Conservation (phyloP, 805 yeast genomes). For the Ogataea philodendri region DNA sequence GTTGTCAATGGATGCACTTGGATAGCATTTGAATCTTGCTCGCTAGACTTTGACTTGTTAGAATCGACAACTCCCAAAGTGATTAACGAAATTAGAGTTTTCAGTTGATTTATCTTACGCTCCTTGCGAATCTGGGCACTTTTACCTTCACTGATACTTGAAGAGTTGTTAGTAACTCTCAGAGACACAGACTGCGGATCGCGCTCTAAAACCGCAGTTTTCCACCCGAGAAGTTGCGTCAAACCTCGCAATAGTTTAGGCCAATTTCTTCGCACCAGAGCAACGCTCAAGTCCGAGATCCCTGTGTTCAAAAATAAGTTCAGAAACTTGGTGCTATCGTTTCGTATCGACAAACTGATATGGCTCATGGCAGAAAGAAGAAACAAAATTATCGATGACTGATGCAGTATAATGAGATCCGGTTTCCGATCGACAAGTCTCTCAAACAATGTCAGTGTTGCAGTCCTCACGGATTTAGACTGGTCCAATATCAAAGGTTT, state of each 20-base stretch:
- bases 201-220: conserved; percentile 34
- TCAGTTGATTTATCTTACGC: conserved; percentile 39
- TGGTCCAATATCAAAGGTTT: conserved; percentile 68
- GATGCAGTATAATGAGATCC: conserved; percentile 58
- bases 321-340: conserved; percentile 70
- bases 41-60: not conserved
- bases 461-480: conserved; percentile 61
- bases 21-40: conserved; percentile 7
- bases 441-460: conserved; percentile 46
- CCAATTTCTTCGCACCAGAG: conserved; percentile 63
- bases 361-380: conserved; percentile 93
- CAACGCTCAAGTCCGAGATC: conserved; percentile 36
- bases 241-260: conserved; percentile 64
- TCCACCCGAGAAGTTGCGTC: conserved; percentile 76
- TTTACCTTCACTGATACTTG: conserved; percentile 19
- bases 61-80: conserved; percentile 17
- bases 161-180: conserved; percentile 26
- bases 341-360: conserved; percentile 70
- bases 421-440: conserved; percentile 49
- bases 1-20: conserved; percentile 46
- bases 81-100: conserved; percentile 34
- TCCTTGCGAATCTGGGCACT: conserved; percentile 34
- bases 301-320: conserved; percentile 55
- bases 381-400: conserved; percentile 62
- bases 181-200: conserved; percentile 24